Conservation (phyloP, 345 rosid species). For the Capsella bursapastoris region DNA sequence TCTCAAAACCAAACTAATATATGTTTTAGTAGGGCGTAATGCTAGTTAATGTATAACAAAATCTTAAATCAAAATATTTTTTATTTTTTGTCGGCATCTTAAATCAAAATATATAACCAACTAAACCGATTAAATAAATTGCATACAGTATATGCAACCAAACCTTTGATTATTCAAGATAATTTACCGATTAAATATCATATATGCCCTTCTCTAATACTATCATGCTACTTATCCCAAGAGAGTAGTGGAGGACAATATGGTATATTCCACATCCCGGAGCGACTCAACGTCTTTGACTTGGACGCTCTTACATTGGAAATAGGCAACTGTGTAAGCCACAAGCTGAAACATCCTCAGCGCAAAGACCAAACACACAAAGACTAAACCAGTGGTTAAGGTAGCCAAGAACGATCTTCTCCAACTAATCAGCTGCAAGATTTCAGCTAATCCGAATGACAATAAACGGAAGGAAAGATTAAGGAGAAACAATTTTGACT, state of each 20-base stretch:
- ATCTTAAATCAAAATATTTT: too few species aligned
- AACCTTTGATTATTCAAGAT: background rate
- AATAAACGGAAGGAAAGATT: constrained; percentile 44
- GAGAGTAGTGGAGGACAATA: background rate
- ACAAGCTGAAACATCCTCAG: constrained; percentile 45
- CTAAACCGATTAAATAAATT: too few species aligned
- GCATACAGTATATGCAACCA: too few species aligned
- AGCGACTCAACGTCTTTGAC: constrained; percentile 55
- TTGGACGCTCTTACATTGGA: constrained; percentile 49
- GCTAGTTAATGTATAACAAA: too few species aligned
- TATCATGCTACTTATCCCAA: constrained; percentile 20
- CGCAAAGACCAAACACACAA: constrained; percentile 24
- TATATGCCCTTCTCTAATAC: background rate
- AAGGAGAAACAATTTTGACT: constrained; percentile 49
- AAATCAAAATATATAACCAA: too few species aligned
- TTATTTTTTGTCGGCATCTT: too few species aligned
- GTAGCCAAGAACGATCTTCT: background rate
- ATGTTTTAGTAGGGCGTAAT: too few species aligned
- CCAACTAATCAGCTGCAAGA: constrained; percentile 9
- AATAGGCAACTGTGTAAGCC: constrained; percentile 54
- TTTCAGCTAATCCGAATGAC: constrained; percentile 5
- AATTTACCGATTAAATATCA: background rate
- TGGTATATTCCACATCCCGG: too few species aligned
- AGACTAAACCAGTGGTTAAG: constrained; percentile 36
- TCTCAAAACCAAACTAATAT: too few species aligned